These are phyloP conservation scores for Ormosia emarginata DNA, from an alignment of 306 rosid species.

Conservation along the genomic window DNA sequence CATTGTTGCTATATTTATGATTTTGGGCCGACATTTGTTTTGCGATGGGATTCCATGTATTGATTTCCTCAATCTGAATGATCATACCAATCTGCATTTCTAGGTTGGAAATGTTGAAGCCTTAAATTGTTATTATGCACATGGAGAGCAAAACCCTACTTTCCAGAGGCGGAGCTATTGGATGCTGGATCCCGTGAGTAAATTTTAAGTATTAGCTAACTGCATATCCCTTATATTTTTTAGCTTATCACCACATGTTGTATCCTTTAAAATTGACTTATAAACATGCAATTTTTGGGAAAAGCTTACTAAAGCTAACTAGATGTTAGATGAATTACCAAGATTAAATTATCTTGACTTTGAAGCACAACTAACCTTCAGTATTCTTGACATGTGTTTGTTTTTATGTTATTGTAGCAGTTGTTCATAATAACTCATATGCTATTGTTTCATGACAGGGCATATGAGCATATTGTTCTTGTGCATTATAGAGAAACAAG, in stretches of 20 bases:
- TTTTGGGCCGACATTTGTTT: neutral
- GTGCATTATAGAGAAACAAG: slow-evolving; percentile 79
- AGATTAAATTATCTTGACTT: slow-evolving; percentile 14
- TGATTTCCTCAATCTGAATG: slow-evolving; percentile 21
- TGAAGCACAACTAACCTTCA: neutral
- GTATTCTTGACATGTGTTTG: neutral
- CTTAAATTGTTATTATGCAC: slow-evolving; percentile 93
- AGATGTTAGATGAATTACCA: neutral
- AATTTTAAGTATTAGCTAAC: slow-evolving; percentile 8
- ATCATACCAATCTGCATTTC: slow-evolving; percentile 29
- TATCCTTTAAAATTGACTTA: slow-evolving; percentile 14
- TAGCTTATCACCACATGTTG: too few species aligned
- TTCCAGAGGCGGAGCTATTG: slow-evolving; percentile 98
- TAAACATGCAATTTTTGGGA: neutral
- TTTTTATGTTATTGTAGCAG: slow-evolving; percentile 4
- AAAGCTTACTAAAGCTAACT: slow-evolving; percentile 15
- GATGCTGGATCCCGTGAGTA: slow-evolving; percentile 91
- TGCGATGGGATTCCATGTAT: slow-evolving; percentile 3
- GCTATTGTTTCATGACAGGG: slow-evolving; percentile 54
- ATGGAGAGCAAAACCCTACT: slow-evolving; percentile 78
- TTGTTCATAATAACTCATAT: slow-evolving; percentile 2
- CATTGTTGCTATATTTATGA: neutral
- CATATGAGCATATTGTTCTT: slow-evolving; percentile 81
- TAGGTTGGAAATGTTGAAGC: slow-evolving; percentile 95
- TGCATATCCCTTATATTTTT: neutral